Evolutionary conservation across 1,139 yeast species (phyloP).

Genomic region (Arxiozyma heterogenica): DNA sequence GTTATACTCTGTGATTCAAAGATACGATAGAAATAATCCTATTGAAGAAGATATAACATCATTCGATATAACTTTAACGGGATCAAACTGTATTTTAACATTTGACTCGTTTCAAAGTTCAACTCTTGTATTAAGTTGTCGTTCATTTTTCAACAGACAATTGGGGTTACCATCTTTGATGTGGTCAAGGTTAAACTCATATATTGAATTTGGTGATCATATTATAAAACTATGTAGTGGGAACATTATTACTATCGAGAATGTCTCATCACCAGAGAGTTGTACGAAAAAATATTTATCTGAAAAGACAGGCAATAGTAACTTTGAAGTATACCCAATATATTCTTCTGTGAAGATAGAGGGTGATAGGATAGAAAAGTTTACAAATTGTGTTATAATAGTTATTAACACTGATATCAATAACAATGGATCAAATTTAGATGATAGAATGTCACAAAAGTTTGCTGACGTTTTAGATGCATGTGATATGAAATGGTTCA

Average conservation of each 20-base stretch:
- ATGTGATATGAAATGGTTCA: slow-evolving; percentile 11
- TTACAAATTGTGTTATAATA: slow-evolving; percentile 2
- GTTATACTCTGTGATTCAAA: not conserved
- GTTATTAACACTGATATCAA: slow-evolving; percentile 1
- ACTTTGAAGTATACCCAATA: not conserved
- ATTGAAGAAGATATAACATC: slow-evolving; percentile 1
- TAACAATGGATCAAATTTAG: not conserved
- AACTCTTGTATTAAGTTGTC: slow-evolving; percentile 18
- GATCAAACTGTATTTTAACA: slow-evolving; percentile 10
- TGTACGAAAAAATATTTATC: not conserved
- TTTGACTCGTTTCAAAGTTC: slow-evolving; percentile 18
- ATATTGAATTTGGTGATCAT: slow-evolving; percentile 17
- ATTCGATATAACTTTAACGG: not conserved
- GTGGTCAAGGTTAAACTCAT: slow-evolving; percentile 25
- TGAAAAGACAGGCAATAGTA: not conserved
- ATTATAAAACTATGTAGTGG: slow-evolving; percentile 17
- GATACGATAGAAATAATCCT: not conserved
- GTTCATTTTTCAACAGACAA: slow-evolving; percentile 16
- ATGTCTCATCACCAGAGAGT: not conserved
- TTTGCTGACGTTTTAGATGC: slow-evolving; percentile 1
- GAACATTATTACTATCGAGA: slow-evolving; percentile 13
- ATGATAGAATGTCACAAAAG: not conserved
- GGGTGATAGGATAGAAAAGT: not conserved
- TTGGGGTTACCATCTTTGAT: slow-evolving; percentile 3
- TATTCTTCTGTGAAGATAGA: not conserved